Conservation (phyloP, 2,329 filamentous ascomycete genomes). For the Nemania bipapillata region DNA sequence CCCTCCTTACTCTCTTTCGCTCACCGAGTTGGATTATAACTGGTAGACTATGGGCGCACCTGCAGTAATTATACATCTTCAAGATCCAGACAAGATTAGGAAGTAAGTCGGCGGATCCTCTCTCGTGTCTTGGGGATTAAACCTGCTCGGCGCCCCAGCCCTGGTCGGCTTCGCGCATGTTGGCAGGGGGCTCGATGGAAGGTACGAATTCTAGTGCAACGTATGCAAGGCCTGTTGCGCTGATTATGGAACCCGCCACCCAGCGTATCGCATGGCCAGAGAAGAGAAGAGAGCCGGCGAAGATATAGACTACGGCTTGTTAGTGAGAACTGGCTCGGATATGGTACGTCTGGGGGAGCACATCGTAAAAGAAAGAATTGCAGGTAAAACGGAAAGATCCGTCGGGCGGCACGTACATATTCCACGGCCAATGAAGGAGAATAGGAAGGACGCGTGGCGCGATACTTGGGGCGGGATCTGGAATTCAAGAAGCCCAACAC, state of each 20-base stretch:
- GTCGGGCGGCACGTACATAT: constrained; percentile 74
- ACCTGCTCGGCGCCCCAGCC: constrained; percentile 83
- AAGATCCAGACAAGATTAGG: constrained; percentile 28
- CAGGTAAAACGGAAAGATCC: neutral
- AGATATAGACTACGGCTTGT: constrained; percentile 82
- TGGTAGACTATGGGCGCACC: constrained; percentile 4
- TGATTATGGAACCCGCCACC: constrained; percentile 81
- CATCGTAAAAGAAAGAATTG: neutral
- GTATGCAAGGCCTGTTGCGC: constrained; percentile 81
- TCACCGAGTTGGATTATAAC: neutral
- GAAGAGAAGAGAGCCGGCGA: constrained; percentile 87
- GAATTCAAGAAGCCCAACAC: constrained; percentile 83
- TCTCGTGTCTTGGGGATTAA: constrained; percentile 13
- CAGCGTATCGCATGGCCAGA: constrained; percentile 73
- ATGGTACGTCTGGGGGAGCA: neutral
- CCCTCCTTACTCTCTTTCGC: neutral
- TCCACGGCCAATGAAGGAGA: constrained; percentile 95
- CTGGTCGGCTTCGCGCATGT: constrained; percentile 81
- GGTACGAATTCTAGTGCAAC: constrained; percentile 78
- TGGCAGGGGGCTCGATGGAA: constrained; percentile 80
- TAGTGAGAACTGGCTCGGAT: constrained; percentile 1
- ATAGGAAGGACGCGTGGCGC: constrained; percentile 96
- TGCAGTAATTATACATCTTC: constrained; percentile 4
- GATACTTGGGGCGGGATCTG: constrained; percentile 92
- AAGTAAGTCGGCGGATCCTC: neutral